These are phyloP conservation scores for Boletus sp. DNA, from an alignment of 768 basidiomycete species.

Conservation along the genomic window DNA sequence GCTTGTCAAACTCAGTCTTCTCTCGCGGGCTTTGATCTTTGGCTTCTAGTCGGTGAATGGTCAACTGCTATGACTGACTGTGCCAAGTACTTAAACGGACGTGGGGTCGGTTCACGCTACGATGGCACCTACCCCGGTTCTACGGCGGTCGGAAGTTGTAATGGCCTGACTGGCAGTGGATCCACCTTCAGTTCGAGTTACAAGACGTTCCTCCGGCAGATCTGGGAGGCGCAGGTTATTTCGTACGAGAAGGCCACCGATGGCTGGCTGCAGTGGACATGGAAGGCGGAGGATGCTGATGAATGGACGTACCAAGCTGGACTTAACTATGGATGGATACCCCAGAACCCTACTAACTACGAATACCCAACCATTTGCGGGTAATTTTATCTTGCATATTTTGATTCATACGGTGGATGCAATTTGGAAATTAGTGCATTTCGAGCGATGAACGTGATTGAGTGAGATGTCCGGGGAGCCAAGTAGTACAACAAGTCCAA, in stretches of 20 bases:
- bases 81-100: conserved; percentile 63
- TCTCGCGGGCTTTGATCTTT: conserved; percentile 57
- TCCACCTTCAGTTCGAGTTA: conserved; percentile 70
- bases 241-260: conserved; percentile 60
- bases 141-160: conserved; percentile 68
- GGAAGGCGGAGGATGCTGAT: conserved; percentile 79
- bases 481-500: background rate
- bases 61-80: conserved; percentile 75
- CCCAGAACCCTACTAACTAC: conserved; percentile 48
- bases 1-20: conserved; percentile 50
- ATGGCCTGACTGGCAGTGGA: conserved; percentile 67
- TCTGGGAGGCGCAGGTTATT: conserved; percentile 81
- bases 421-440: conserved; percentile 1
- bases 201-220: conserved; percentile 77
- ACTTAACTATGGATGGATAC: conserved; percentile 81
- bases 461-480: background rate
- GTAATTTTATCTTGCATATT: conserved; percentile 12
- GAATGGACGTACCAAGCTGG: conserved; percentile 92
- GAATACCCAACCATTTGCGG: conserved; percentile 63
- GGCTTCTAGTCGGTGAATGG: conserved; percentile 90
- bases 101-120: conserved; percentile 64
- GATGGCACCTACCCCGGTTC: conserved; percentile 66
- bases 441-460: background rate
- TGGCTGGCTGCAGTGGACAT: conserved; percentile 82
- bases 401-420: background rate